Evolutionary conservation across 495 filamentous ascomycete species (phyloP), one percentile per base, ranked within the genome.

Genomic region (Cercophora scortea): DNA sequence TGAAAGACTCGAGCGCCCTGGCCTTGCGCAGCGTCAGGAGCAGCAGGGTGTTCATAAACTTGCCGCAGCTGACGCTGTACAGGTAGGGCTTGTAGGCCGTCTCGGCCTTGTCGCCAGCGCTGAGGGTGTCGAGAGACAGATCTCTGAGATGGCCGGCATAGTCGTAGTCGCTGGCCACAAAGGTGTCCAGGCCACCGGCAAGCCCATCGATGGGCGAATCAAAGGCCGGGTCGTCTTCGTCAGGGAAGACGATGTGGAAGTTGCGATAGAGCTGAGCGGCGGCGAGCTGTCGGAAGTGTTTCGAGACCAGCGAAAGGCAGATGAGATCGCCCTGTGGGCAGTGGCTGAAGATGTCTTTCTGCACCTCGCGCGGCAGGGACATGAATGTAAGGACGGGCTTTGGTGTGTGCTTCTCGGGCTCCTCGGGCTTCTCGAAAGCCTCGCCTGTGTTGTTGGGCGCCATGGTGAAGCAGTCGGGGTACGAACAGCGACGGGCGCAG

Each of bases 41-140:
- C 4, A 85, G 58, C 16, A 81, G 60, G 0, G 78, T 82, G 51
- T 80, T 85, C 67, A 85, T 70, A 32, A 83, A 79, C 62, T 82
- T 85, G 8, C 77, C 79, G 56, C 74, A 79, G 63, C 73, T 77
- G 33, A 68, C 59, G 36, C 56, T 70, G 50, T 72, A 72, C 4
- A 71, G 64, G 48, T 76, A 80, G 0, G 71, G 57, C 42, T 71
- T 68, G 55, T 78, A 78, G 6, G 72, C 66, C 1, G 58, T 51
- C 44, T 77, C 73, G 6, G 67, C 74, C 58, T 72, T 72, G 12
- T 65, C 60, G 5, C 73, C 73, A 6, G 68, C 61, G 58, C 63
- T 70, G 6, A 75, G 61, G 0, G 75, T 74, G 49, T 80, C 78
- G 34, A 82, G 64, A 10, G 64, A 66, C 4, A 82, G 64, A 41